These are phyloP conservation scores for Fusarium brevicatenulatum DNA, from an alignment of 2,329 filamentous ascomycete genomes.

Conservation along the genomic window DNA sequence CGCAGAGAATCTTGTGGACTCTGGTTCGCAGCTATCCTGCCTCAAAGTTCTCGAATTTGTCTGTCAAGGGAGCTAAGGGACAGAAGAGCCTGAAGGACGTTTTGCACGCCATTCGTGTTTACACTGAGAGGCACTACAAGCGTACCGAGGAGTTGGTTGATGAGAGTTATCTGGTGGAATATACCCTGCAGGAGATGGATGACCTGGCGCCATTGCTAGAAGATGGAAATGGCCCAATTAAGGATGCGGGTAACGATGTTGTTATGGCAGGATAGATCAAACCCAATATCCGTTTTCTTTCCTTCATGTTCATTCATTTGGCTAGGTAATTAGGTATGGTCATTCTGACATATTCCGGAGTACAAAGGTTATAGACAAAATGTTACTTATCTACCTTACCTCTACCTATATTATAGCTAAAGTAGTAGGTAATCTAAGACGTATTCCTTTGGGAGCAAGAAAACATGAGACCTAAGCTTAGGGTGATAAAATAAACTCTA, in stretches of 20 bases:
- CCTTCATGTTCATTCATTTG: slow-evolving; percentile 11
- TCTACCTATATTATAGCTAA: background rate
- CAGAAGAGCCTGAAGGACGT: slow-evolving; percentile 82
- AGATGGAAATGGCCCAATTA: slow-evolving; percentile 48
- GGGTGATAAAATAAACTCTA: too few relatives aligned
- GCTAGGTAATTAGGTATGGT: background rate
- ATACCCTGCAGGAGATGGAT: slow-evolving; percentile 94
- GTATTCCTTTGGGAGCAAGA: too few relatives aligned
- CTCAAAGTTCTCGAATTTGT: slow-evolving; percentile 77
- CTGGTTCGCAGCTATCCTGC: slow-evolving; percentile 85
- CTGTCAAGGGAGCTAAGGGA: slow-evolving; percentile 65
- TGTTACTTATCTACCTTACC: background rate
- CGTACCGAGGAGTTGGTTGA: slow-evolving; percentile 90
- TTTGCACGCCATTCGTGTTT: slow-evolving; percentile 84
- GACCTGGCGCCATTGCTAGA: slow-evolving; percentile 64
- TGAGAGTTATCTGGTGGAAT: slow-evolving; percentile 94
- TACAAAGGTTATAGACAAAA: slow-evolving; percentile 38
- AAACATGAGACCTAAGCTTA: too few relatives aligned
- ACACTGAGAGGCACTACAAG: slow-evolving; percentile 93
- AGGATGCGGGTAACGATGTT: slow-evolving; percentile 52
- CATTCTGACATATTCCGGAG: slow-evolving; percentile 27
- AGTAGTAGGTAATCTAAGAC: background rate
- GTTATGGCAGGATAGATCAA: slow-evolving; percentile 52
- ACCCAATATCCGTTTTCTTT: background rate
- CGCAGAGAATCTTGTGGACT: slow-evolving; percentile 84